Evolutionary conservation across 768 basidiomycete species (phyloP), one percentile per base, ranked within the genome.

Genomic region (Xerocomellus dryophilus): DNA sequence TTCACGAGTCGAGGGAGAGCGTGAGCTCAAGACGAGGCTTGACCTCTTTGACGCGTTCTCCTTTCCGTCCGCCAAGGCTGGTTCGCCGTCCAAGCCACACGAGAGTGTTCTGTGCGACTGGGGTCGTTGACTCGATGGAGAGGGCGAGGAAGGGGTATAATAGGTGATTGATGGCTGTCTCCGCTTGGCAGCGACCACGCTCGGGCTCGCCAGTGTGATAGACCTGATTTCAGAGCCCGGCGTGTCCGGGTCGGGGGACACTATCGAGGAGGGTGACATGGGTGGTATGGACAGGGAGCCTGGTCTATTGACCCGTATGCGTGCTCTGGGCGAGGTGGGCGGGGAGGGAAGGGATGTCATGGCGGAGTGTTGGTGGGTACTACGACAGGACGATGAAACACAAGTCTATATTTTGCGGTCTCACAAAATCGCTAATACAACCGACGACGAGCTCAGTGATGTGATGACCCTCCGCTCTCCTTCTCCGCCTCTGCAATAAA

Each of bases 401-500:
- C 5, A 17, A 32, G 34, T 61, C 23, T 61, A 18, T 44, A 49
- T 54, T 61, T 23, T 27, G 50, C 38, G 48, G 53, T 47, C 36
- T 34, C 43, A 56, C 32, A n/a, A 36, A 36, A 31, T 31, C 41
- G 20, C 45, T 47, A 51, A n/a, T 50, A 59, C 50, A 42, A 1
- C 48, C 27, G 32, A 42, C 58, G 35, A 47, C 51, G 39, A 18
- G 48, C 49, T 71, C 52, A 71, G 50, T 61, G 64, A 64, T 70
- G 66, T 49, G 65, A 70, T 15, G 65, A 67, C 43, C 62, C 70
- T 65, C 81, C 79, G 59, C 82, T 73, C 68, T 82, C 86, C 73
- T 88, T 90, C 78, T 92, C 90, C 43, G 90, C 90, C 66, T 90
- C 89, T 51, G 81, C 83, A 56, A 92, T 81, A 67, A 89, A 93